These are phyloP conservation scores for Macrophomina tecta DNA, from an alignment of 2,329 filamentous ascomycete genomes.

Conservation along the genomic window DNA sequence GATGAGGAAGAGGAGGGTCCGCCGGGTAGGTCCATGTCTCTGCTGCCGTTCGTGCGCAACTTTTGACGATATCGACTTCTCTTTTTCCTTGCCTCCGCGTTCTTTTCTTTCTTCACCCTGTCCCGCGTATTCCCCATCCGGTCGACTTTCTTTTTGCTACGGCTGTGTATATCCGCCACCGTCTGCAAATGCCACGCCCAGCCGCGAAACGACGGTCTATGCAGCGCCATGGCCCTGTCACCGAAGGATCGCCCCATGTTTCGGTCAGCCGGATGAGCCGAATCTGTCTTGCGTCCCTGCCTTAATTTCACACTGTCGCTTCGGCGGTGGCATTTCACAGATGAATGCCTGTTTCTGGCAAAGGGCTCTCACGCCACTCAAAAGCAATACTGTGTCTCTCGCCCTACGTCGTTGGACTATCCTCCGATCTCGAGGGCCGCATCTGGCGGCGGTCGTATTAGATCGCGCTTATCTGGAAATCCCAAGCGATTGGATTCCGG, in stretches of 20 bases:
- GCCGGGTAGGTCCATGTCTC: constrained; percentile 9
- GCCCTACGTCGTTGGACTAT: not conserved
- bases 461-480: not conserved
- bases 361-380: not conserved
- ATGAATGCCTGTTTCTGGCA: not conserved
- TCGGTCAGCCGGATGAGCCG: not conserved
- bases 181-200: not conserved
- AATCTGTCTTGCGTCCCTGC: not conserved
- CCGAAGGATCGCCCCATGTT: not conserved
- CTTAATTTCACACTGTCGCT: not conserved
- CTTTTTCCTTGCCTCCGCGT: not conserved
- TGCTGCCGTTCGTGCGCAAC: not conserved
- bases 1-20: constrained; percentile 36
- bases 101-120: constrained; percentile 1
- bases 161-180: not conserved
- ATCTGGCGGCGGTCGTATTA: not conserved
- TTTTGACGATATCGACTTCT: constrained; percentile 9
- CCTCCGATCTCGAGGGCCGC: not conserved
- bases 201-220: not conserved
- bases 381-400: not conserved
- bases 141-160: not conserved
- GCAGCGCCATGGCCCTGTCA: not conserved
- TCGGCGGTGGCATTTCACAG: not conserved
- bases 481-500: not conserved
- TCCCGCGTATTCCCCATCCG: not conserved